A percentile compares a stretch with the other conserved stretches of the same genome.
Conservation (phyloP, 768 basidiomycete species). For the Lenzites betulinus region DNA sequence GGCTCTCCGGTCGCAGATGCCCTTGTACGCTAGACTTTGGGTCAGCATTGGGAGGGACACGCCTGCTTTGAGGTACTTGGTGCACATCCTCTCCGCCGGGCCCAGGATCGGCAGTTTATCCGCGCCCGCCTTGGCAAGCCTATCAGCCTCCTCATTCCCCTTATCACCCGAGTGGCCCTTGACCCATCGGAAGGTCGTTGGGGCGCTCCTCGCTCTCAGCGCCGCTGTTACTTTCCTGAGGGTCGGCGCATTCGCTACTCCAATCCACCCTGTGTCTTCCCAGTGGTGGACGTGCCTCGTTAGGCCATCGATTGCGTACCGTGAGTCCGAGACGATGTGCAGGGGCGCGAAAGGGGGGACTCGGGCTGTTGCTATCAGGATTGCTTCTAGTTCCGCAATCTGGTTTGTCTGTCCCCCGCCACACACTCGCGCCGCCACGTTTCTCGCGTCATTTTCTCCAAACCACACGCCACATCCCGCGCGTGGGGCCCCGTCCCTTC, state of each 20-base stretch:
- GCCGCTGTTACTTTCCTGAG: too few relatives aligned
- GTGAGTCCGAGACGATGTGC: constrained; percentile 15
- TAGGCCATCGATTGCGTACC: constrained; percentile 19
- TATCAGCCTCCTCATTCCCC: too few relatives aligned
- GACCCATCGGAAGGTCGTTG: too few relatives aligned
- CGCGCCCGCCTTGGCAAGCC: too few relatives aligned
- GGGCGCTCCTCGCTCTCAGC: too few relatives aligned
- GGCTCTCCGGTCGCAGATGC: too few relatives aligned
- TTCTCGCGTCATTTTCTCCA: background rate
- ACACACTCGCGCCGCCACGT: background rate
- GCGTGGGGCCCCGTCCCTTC: background rate
- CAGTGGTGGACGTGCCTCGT: constrained; percentile 21
- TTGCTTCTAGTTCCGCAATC: constrained; percentile 20
- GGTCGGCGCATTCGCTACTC: background rate
- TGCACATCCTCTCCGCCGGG: too few relatives aligned
- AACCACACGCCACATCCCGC: background rate
- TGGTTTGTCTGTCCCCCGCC: background rate
- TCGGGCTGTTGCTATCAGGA: constrained; percentile 4
- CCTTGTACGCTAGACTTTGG: too few relatives aligned
- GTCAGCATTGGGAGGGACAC: too few relatives aligned
- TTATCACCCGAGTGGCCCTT: too few relatives aligned
- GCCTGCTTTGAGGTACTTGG: too few relatives aligned
- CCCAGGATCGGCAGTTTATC: too few relatives aligned
- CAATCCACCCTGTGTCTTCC: constrained; percentile 8
- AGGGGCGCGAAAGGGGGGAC: constrained; percentile 6